These are phyloP conservation scores for Chlamydomonas sp. DNA, from an alignment of 139 green algal genomes.

Conservation along the genomic window DNA sequence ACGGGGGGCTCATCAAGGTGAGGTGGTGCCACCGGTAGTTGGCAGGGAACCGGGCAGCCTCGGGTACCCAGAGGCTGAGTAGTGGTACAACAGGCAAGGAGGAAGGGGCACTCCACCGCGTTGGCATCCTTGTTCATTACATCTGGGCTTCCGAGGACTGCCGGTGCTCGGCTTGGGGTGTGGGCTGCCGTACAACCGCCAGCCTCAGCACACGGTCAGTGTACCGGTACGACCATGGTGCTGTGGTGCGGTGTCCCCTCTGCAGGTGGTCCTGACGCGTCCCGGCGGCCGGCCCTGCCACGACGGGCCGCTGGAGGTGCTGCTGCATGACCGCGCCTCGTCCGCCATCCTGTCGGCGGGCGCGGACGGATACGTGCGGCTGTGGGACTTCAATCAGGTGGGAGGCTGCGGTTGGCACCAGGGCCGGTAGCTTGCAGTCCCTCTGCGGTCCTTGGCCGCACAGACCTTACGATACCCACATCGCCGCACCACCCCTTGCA, in stretches of 20 bases:
- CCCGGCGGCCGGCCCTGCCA: constrained; percentile 69
- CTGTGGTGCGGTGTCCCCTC: not conserved
- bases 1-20: constrained; percentile 83
- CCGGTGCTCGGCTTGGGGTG: no score
- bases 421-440: not conserved
- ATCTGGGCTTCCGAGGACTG: no score
- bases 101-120: no score
- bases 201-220: not conserved
- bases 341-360: constrained; percentile 72
- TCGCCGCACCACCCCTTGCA: no score
- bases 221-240: not conserved
- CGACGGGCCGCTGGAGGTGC: constrained; percentile 69
- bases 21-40: not conserved
- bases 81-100: no score
- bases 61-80: no score
- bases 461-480: no score
- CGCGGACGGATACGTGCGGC: constrained; percentile 73
- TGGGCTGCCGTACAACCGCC: no score
- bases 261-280: constrained; percentile 59
- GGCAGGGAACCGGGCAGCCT: no score
- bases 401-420: not conserved
- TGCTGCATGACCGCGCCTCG: constrained; percentile 61
- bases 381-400: constrained; percentile 70
- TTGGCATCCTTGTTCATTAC: no score
- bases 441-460: no score